Evolutionary conservation across 768 basidiomycete species (phyloP).

Genomic region (Auricularia cornea): DNA sequence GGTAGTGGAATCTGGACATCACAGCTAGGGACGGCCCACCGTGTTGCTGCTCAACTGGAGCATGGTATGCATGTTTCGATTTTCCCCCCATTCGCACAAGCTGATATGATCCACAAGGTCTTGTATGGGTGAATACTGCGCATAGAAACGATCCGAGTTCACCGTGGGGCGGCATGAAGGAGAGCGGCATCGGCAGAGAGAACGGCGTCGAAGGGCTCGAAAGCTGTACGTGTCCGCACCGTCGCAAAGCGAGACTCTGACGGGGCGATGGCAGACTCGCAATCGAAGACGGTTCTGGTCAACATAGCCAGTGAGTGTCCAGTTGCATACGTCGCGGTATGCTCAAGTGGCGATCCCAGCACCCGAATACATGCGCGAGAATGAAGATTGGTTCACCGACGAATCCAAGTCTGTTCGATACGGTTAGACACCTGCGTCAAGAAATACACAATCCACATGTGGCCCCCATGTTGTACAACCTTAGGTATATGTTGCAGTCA

Average conservation of each 20-base stretch:
- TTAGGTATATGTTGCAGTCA: slow-evolving; percentile 4
- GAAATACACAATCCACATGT: background rate
- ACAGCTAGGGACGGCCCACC: slow-evolving; percentile 66
- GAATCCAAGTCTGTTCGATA: background rate
- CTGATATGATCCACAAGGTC: slow-evolving; percentile 31
- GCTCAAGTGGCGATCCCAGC: slow-evolving; percentile 11
- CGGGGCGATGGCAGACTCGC: slow-evolving; percentile 47
- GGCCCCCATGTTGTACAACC: background rate
- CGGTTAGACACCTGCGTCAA: background rate
- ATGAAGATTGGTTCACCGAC: slow-evolving; percentile 53
- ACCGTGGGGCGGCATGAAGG: slow-evolving; percentile 59
- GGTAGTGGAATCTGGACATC: slow-evolving; percentile 78
- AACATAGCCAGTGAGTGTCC: slow-evolving; percentile 42
- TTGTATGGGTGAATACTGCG: slow-evolving; percentile 86
- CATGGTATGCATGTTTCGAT: slow-evolving; percentile 11
- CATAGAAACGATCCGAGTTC: slow-evolving; percentile 86
- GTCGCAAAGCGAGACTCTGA: background rate
- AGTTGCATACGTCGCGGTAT: too few relatives aligned
- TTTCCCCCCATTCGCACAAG: too few relatives aligned
- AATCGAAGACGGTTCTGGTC: slow-evolving; percentile 74
- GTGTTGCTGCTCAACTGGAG: slow-evolving; percentile 59
- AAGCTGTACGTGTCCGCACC: slow-evolving; percentile 45
- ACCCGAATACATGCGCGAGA: slow-evolving; percentile 43
- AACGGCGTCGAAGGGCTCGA: slow-evolving; percentile 78
- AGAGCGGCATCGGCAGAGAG: slow-evolving; percentile 80